Conservation (phyloP, 805 yeast genomes). For the Suhomyces canberraensis region DNA sequence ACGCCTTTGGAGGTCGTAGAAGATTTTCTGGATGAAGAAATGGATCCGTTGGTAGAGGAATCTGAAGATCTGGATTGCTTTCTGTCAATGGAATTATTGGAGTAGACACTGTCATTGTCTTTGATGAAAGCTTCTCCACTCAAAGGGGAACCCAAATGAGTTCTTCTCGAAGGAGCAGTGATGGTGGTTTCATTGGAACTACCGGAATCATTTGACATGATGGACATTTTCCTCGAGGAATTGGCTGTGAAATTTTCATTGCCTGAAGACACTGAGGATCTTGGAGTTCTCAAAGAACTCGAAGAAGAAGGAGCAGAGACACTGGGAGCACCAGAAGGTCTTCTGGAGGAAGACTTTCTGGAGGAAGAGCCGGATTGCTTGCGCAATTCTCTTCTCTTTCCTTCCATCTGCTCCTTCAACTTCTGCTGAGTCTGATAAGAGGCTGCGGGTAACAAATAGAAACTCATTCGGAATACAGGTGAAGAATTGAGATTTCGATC, state of each 20-base stretch:
- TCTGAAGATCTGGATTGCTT: not conserved
- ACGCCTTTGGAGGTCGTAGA: not conserved
- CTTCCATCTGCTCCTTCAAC: conserved; percentile 13
- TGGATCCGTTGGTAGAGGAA: conserved; percentile 1
- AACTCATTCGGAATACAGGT: conserved; percentile 9
- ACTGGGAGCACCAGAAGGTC: not conserved
- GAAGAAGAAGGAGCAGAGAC: conserved; percentile 1
- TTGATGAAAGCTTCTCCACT: not conserved
- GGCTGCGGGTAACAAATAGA: conserved; percentile 14
- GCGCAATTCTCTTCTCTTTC: conserved; percentile 5
- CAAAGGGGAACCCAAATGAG: not conserved
- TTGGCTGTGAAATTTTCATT: not conserved
- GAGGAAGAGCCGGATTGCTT: conserved; percentile 4
- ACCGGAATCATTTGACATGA: conserved; percentile 2
- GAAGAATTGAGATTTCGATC: not conserved
- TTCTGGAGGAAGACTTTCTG: not conserved
- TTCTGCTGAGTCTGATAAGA: conserved; percentile 17
- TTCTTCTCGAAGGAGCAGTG: not conserved
- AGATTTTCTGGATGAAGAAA: conserved; percentile 4
- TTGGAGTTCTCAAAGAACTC: not conserved
- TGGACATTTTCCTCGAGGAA: conserved; percentile 2
- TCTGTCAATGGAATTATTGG: not conserved
- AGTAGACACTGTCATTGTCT: not conserved
- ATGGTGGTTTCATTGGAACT: conserved; percentile 4
- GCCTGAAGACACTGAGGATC: conserved; percentile 2